Base-by-base conservation (phyloP, 306 rosid genomes). In the Geum urbanum region DNA sequence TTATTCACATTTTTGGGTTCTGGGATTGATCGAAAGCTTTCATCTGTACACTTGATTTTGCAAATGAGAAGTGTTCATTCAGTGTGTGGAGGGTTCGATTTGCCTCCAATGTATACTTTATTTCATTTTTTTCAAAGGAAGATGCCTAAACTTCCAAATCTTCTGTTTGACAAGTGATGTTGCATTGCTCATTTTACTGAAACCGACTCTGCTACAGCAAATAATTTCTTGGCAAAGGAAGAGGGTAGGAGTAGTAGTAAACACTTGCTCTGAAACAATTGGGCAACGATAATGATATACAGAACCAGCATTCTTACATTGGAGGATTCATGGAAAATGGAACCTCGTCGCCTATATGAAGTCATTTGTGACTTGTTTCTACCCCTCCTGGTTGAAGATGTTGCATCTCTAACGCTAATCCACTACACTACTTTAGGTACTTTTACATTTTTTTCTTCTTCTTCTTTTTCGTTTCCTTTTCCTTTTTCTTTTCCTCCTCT, bases 401-500 rank as follows among this genome's bases (percentile, higher is more conserved):
- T 8, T 52, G 24, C 57, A n/a, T 27, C 63, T 58, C 44, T 32
- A 32, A 58, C 43, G 9, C 63, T 58, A 58, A 32, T 37, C 22
- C 22, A 61, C 37, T 40, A 1, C 39, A 18, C n/a, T 13, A 46
- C 5, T 35, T 48, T 48, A 6, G 14, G 2, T 56, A 4, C 9
- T 20, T 15, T 9, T 57, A 27, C 19, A 8, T 7, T 9, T 14
- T 15, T 7, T 19, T 53, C 7, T 8, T 7, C 22, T 3, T n/a
- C 14, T 54, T n/a, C 32, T 27, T 51, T n/a, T 52, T 9, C 7
- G 19, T 70, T 12, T 13, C n/a, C 16, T 52, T 24, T 56, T 66
- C 51, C 37, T 71, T 82, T 53, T 0, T 44, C n/a, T 5, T 11
- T 49, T 60, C 70, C 50, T 66, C 77, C 53, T 37, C 65, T 61